Evolutionary conservation across 345 rosid species (phyloP), one percentile per base, ranked within the genome.

Genomic region (Cardamine occulta): DNA sequence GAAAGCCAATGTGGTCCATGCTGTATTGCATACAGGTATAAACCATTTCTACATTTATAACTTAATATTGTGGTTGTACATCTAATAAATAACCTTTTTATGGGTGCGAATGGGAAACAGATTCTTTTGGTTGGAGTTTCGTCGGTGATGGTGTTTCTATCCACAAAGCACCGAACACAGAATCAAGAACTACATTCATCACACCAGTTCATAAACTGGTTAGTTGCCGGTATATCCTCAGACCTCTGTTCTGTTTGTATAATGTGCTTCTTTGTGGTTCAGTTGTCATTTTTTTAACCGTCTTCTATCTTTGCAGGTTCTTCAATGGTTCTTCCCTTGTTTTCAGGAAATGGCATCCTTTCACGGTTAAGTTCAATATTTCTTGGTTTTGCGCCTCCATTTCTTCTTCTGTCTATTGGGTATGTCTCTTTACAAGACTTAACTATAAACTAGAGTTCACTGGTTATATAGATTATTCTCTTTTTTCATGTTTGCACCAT

Each of bases 391-490:
- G 96, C 96, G 10, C 98, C 98, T 13, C 70, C 91, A 8, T 93
- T 93, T 76, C 94, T 93, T 71, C 96, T 93, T 42, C 83, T 93
- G 39, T 93, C 97, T 62, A 93, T 93, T 66, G 98, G 97, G 98
- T 91, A 85, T 71, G 11, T 61, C 64, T 59, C 63, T 12, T 60
- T 73, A 58, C 68, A 31, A 17, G 28, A 51, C 51, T 29, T 15
- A 0, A 39, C 19, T 48, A 29, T 40, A 29, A 7, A 9, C 7
- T 59, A 52, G 56, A 70, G 54, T 29, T 71, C 19, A 48, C 49
- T 52, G 48, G 47, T 49, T 55, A 51, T 34, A 37, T 47, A 62
- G 48, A 62, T 34, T 49, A 54, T 47, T 40, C 28, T 73, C 60
- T 56, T 32, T 12, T 74, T 67, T 69, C 35, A 71, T 62, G 68